Evolutionary conservation across 2,329 filamentous ascomycete genomes (phyloP).

Genomic region (Huntiella bhutanensis): DNA sequence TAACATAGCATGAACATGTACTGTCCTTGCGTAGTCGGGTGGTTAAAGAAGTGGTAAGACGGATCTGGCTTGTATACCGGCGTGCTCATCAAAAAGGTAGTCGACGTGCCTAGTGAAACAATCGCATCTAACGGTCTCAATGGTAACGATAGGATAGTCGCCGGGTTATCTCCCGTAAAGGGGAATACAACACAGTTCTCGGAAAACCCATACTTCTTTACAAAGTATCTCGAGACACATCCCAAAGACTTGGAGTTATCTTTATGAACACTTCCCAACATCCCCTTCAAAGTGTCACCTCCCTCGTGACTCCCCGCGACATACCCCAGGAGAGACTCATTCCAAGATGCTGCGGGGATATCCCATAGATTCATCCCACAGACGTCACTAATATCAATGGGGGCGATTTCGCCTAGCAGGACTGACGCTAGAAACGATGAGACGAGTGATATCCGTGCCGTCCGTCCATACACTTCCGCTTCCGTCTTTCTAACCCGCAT

Average conservation of each 20-base stretch:
- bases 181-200: conserved; percentile 58
- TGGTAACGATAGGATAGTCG: conserved; percentile 81
- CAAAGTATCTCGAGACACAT: conserved; percentile 59
- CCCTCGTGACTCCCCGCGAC: conserved; percentile 42
- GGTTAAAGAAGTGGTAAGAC: conserved; percentile 94
- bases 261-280: conserved; percentile 61
- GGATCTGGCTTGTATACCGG: conserved; percentile 78
- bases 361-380: conserved; percentile 97
- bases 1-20: conserved; percentile 99
- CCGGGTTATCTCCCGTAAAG: conserved; percentile 90
- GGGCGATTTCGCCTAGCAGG: conserved; percentile 68
- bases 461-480: conserved; percentile 62
- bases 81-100: conserved; percentile 95
- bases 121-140: conserved; percentile 79
- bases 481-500: conserved; percentile 66
- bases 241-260: conserved; percentile 72
- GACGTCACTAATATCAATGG: conserved; percentile 84
- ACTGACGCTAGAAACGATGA: conserved; percentile 89
- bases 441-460: conserved; percentile 74
- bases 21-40: conserved; percentile 71
- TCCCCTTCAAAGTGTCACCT: conserved; percentile 43
- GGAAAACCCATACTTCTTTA: conserved; percentile 57
- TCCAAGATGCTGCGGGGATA: conserved; percentile 55
- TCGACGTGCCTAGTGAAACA: conserved; percentile 84
- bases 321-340: conserved; percentile 54